Evolutionary conservation across 140 eudicot species (phyloP), one percentile per base, ranked within the genome.

Genomic region (Erigeron philadelphicus): DNA sequence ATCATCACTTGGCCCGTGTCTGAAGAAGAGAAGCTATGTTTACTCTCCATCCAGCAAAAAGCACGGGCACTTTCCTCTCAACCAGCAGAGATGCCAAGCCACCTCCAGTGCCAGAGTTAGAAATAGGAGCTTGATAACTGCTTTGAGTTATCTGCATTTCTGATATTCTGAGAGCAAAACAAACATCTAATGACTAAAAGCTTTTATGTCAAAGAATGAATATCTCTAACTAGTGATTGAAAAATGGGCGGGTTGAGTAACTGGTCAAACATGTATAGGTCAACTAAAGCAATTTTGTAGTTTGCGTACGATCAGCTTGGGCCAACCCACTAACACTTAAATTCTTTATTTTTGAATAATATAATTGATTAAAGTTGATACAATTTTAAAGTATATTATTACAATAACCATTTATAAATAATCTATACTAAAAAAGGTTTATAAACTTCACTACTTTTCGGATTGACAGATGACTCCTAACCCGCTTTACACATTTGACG

Each of bases 1-100:
- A 31, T 67, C 17, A 41, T 71, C 76, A 74, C 59, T 80, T 80
- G 55, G 70, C 66, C 0, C 60, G 74, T 64, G 79, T 70, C 65
- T 70, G 76, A 7, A 80, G 74, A 64, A 80, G 84, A 48, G 84
- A 80, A 0, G 74, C 74, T 0, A 80, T 61, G 56, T 77, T 80
- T 47, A 75, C 84, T 70, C 84, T 80, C 84, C 84, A 80, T 64
- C 84, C 84, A 38, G 73, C 80, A 72, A 80, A 74, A 49, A 80
- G 50, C 38, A 72, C 73, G 1, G 84, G 84, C 67, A 48, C 63
- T 77, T 80, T 80, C 66, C 77, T 70, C 68, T 80, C 84, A 11
- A 61, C 69, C 38, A 80, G 61, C n/a, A 80, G 45, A 31, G 84
- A 80, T n/a, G 84, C 84, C 72, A 79, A 61, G n/a, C 83, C 83